phyloP scores from a whole-genome alignment of 2,329 filamentous ascomycete species.

The Cryoendolithus antarcticus region DNA sequence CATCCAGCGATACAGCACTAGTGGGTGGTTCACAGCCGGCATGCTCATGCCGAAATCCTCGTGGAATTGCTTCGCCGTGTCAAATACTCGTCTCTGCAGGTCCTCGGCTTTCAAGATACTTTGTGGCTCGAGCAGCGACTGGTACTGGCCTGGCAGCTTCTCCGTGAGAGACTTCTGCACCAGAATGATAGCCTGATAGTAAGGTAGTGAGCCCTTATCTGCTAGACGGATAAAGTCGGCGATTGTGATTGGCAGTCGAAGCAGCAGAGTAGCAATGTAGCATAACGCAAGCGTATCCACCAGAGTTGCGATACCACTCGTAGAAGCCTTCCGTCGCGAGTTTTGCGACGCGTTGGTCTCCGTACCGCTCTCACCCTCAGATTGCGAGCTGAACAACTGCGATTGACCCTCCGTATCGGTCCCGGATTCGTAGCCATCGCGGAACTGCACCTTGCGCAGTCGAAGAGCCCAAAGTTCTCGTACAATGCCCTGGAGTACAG shows the following conservation, averaged over 20 bases:
- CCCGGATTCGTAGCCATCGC: slow-evolving; percentile 24
- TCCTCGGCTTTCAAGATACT: slow-evolving; percentile 37
- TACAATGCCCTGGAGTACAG: slow-evolving; percentile 42
- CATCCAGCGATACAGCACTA: slow-evolving; percentile 58
- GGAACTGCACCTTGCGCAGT: slow-evolving; percentile 43
- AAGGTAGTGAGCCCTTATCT: slow-evolving; percentile 56
- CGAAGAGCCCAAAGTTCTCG: slow-evolving; percentile 77
- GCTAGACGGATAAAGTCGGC: slow-evolving; percentile 61
- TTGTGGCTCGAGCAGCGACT: slow-evolving; percentile 44
- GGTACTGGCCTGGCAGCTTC: slow-evolving; percentile 51
- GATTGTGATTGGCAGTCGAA: slow-evolving; percentile 64
- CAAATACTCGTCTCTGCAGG: slow-evolving; percentile 52
- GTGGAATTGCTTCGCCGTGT: slow-evolving; percentile 51
- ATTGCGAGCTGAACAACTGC: slow-evolving; percentile 48
- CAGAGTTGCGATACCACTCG: slow-evolving; percentile 46
- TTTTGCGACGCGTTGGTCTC: slow-evolving; percentile 17
- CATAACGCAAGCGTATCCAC: slow-evolving; percentile 66
- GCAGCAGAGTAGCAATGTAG: slow-evolving; percentile 64
- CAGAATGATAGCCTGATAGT: slow-evolving; percentile 47
- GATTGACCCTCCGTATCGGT: slow-evolving; percentile 25
- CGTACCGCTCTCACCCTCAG: slow-evolving; percentile 33
- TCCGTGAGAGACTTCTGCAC: slow-evolving; percentile 54
- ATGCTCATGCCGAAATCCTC: slow-evolving; percentile 57
- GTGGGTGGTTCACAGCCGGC: slow-evolving; percentile 58
- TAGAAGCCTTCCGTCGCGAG: slow-evolving; percentile 31